Evolutionary conservation across 805 yeast genomes (phyloP), one percentile per base, ranked within the genome.

Genomic region (Isabelozyma pseudorhagii): DNA sequence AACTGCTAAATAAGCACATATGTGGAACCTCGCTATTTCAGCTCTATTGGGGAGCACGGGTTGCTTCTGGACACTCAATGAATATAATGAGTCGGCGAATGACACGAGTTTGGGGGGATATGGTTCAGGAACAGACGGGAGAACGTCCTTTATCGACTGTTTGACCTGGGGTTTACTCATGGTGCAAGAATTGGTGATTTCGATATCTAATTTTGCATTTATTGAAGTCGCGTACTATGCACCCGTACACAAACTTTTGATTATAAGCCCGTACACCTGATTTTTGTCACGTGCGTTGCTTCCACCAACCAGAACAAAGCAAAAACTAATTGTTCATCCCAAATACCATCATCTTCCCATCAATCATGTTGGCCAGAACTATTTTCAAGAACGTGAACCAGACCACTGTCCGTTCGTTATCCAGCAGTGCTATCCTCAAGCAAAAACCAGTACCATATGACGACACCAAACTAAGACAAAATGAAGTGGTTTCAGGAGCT

Each of bases 401-500:
- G 11, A 15, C 31, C 27, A 9, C 14, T 11, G 54, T 48, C 10
- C 74, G 75, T 51, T 52, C 54, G 38, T 59, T 71, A 44, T 55
- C 71, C 43, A 44, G 52, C 42, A 49, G 61, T 15, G 27, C 55
- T 27, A 41, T 47, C 14, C 43, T 51, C 25, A 42, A 53, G 38
- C 69, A 68, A 50, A 52, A 54, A 31, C 44, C 44, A 4, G 57
- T 59, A 17, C 61, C 71, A 38, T 58, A 60, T 40, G 60, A 59
- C 21, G 62, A 54, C 40, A 44, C 55, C 28, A 56, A 49, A 27
- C 42, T 49, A 36, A 74, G 44, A 41, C 21, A 77, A 49, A 82
- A 82, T 59, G 91, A 87, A 66, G 53, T 82, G 36, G 71, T 85
- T 49, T 81, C 87, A 50, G 96, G 96, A 11, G 96, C 96, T 9